phyloP scores from a whole-genome alignment of 2,329 filamentous ascomycete genomes.

The Rhexocercosporidium sp. region DNA sequence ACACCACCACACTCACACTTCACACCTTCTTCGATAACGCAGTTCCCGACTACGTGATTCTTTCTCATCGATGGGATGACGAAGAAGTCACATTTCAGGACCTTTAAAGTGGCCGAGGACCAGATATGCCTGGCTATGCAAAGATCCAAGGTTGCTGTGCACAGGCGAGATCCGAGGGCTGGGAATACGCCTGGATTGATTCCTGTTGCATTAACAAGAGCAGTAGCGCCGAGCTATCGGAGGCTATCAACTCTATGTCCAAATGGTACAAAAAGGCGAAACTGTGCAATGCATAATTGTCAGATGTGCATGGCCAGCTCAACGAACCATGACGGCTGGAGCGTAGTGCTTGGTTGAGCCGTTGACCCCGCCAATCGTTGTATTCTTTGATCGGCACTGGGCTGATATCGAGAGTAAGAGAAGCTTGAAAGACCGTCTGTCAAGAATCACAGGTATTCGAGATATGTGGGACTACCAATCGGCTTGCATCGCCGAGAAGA shows the following conservation, averaged over 20 bases:
- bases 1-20: constrained; percentile 20
- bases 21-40: constrained; percentile 22
- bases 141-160: constrained; percentile 20
- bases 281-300: constrained; percentile 18
- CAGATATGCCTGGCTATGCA: constrained; percentile 12
- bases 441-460: constrained; percentile 17
- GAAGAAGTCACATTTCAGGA: constrained; percentile 19
- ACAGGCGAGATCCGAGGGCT: constrained; percentile 8
- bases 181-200: constrained; percentile 16
- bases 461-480: neutral
- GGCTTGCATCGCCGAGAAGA: constrained; percentile 41
- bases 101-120: constrained; percentile 5
- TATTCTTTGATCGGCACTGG: constrained; percentile 37
- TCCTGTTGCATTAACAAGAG: constrained; percentile 23
- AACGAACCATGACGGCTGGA: neutral
- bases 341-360: constrained; percentile 24
- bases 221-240: constrained; percentile 16
- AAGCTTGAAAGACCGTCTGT: constrained; percentile 1
- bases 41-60: constrained; percentile 17
- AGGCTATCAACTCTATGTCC: constrained; percentile 18
- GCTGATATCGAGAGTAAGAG: constrained; percentile 30
- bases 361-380: constrained; percentile 23
- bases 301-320: constrained; percentile 1
- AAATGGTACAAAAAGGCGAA: constrained; percentile 16
- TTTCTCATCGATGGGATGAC: constrained; percentile 24